Evolutionary conservation across 768 basidiomycete species (phyloP).

Genomic region (Clavulina sp.): DNA sequence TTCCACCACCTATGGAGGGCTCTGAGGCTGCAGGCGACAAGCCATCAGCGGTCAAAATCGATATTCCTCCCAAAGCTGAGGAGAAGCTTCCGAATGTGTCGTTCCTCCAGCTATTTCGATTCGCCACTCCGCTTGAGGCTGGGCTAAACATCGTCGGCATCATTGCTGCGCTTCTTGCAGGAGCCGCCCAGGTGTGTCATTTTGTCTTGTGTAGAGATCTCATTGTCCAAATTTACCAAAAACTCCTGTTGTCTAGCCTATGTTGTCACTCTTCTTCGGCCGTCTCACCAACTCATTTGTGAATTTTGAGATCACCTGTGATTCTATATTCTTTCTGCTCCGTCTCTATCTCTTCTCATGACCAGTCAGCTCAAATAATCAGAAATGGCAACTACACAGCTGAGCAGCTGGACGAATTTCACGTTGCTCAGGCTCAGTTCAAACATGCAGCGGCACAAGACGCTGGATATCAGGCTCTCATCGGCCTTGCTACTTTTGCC

Average conservation of each 20-base stretch:
- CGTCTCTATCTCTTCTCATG: too few species aligned
- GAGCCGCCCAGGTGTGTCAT: conserved; percentile 16
- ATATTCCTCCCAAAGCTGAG: background rate
- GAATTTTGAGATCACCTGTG: conserved; percentile 12
- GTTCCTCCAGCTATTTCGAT: conserved; percentile 22
- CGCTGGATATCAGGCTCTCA: conserved; percentile 46
- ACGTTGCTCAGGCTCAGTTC: conserved; percentile 15
- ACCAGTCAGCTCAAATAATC: background rate
- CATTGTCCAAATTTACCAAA: background rate
- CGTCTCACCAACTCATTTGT: conserved; percentile 12
- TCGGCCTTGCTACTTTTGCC: conserved; percentile 58
- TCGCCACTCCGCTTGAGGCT: conserved; percentile 20
- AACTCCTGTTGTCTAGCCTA: conserved; percentile 6
- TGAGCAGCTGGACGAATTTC: conserved; percentile 9
- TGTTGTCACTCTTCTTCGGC: conserved; percentile 23
- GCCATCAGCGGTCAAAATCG: too few species aligned
- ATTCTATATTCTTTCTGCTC: too few species aligned
- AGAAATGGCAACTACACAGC: background rate
- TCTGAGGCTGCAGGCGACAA: too few species aligned
- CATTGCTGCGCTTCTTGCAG: conserved; percentile 21
- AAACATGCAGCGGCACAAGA: conserved; percentile 33
- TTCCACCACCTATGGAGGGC: too few species aligned
- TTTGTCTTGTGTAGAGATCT: background rate
- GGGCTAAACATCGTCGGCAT: conserved; percentile 22
- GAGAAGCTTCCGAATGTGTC: conserved; percentile 8